These are phyloP conservation scores for Candolleomyces aberdarensis DNA, from an alignment of 768 basidiomycete species.

Conservation along the genomic window DNA sequence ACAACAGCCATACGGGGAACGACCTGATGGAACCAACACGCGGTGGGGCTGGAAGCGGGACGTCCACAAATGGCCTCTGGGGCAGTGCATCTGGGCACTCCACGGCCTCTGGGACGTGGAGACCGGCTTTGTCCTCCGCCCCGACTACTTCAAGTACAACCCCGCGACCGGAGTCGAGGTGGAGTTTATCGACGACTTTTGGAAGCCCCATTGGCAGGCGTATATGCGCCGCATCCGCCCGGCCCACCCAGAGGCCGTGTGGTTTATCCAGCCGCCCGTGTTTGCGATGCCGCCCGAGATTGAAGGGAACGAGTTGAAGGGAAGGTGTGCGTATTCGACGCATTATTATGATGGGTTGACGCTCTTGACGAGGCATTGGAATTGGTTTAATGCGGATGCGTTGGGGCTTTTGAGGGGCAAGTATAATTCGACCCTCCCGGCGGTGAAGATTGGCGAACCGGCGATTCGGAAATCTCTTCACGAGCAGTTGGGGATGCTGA, in stretches of 20 bases:
- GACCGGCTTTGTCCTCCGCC: constrained; percentile 60
- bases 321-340: constrained; percentile 69
- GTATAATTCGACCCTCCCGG: constrained; percentile 63
- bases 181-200: constrained; percentile 76
- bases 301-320: constrained; percentile 43
- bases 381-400: constrained; percentile 95
- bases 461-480: constrained; percentile 81
- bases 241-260: constrained; percentile 77
- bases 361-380: constrained; percentile 89
- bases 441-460: constrained; percentile 76
- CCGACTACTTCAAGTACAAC: constrained; percentile 69
- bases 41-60: constrained; percentile 86
- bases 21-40: constrained; percentile 49
- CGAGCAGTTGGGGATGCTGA: constrained; percentile 78
- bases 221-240: constrained; percentile 58
- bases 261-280: constrained; percentile 91
- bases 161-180: constrained; percentile 44
- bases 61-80: constrained; percentile 60
- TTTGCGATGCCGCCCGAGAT: constrained; percentile 70
- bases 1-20: constrained; percentile 14
- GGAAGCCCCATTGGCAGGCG: constrained; percentile 64
- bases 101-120: constrained; percentile 88
- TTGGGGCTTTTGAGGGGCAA: constrained; percentile 87
- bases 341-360: constrained; percentile 98
- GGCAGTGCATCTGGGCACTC: constrained; percentile 81